Conservation (phyloP, 805 yeast genomes). For the Phaffomyces antillensis region DNA sequence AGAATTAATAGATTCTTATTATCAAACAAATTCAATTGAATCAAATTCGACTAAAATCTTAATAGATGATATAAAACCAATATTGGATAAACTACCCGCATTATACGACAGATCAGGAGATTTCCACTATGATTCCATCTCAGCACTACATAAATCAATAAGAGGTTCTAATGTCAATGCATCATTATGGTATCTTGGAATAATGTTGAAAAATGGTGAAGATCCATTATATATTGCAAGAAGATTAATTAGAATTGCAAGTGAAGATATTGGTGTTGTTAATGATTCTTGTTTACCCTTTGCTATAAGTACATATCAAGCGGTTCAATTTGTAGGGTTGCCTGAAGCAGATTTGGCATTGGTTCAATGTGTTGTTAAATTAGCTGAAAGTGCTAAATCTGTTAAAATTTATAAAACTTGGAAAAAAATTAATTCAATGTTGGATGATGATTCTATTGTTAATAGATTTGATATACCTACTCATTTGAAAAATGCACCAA, state of each 20-base stretch:
- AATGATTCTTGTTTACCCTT: slow-evolving; percentile 83
- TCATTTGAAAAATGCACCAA: slow-evolving; percentile 93
- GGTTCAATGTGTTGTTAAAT: slow-evolving; percentile 89
- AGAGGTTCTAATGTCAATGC: slow-evolving; percentile 91
- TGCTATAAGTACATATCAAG: slow-evolving; percentile 78
- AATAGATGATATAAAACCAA: slow-evolving; percentile 27
- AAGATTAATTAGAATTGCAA: slow-evolving; percentile 89
- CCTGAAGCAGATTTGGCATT: slow-evolving; percentile 89
- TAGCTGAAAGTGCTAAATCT: slow-evolving; percentile 80
- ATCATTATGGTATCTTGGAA: slow-evolving; percentile 73
- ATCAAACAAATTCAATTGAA: slow-evolving; percentile 10
- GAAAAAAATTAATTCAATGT: slow-evolving; percentile 51
- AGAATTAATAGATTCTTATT: slow-evolving; percentile 62
- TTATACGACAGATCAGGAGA: slow-evolving; percentile 87
- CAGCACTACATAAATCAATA: slow-evolving; percentile 90
- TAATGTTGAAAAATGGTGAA: slow-evolving; percentile 92
- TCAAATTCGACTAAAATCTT: slow-evolving; percentile 6
- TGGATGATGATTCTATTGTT: slow-evolving; percentile 38
- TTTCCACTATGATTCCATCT: slow-evolving; percentile 87
- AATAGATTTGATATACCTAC: slow-evolving; percentile 48
- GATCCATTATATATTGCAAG: slow-evolving; percentile 86
- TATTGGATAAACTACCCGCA: slow-evolving; percentile 44
- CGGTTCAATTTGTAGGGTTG: slow-evolving; percentile 84
- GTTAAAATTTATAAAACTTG: slow-evolving; percentile 82
- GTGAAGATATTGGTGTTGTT: slow-evolving; percentile 86